Conservation (phyloP, 140 eudicot species). For the Stevia rebaudiana region DNA sequence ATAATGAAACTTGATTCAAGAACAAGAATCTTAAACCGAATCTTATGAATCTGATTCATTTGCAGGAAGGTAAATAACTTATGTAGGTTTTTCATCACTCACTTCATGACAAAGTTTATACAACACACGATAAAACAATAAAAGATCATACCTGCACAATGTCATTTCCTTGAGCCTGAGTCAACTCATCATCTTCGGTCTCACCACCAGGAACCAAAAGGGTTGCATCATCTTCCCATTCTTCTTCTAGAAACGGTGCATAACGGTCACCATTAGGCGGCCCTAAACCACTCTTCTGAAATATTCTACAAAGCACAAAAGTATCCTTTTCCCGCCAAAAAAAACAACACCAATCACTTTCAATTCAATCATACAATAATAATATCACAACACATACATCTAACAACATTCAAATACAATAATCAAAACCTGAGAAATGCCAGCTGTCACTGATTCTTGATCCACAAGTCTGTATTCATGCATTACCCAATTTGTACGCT, state of each 20-base stretch:
- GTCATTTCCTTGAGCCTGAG: slow-evolving; percentile 39
- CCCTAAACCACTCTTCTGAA: slow-evolving; percentile 89
- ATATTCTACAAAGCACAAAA: slow-evolving; percentile 87
- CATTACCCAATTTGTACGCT: slow-evolving; percentile 97
- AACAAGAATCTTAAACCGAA: not conserved
- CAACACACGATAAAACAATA: not conserved
- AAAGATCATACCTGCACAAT: slow-evolving; percentile 39
- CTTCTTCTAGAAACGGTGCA: slow-evolving; percentile 98
- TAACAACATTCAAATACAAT: slow-evolving; percentile 6
- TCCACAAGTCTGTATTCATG: slow-evolving; percentile 81
- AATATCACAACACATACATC: not conserved
- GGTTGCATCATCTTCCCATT: slow-evolving; percentile 71
- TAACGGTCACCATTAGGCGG: slow-evolving; percentile 92
- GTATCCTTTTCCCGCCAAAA: slow-evolving; percentile 57
- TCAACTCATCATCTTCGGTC: slow-evolving; percentile 65
- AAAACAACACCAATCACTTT: slow-evolving; percentile 26
- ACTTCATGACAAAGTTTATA: not conserved
- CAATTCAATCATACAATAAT: slow-evolving; percentile 12
- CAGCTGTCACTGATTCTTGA: slow-evolving; percentile 57
- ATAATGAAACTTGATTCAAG: not conserved
- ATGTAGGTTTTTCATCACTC: not conserved
- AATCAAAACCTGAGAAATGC: slow-evolving; percentile 58
- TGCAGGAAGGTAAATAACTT: too few relatives aligned
- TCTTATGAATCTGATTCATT: not conserved
- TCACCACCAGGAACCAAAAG: slow-evolving; percentile 78